Percentiles rank a stretch among this genome's conserved stretches.
Conservation (phyloP, 352 stramenopile species). For the Saprolegnia diclina region DNA sequence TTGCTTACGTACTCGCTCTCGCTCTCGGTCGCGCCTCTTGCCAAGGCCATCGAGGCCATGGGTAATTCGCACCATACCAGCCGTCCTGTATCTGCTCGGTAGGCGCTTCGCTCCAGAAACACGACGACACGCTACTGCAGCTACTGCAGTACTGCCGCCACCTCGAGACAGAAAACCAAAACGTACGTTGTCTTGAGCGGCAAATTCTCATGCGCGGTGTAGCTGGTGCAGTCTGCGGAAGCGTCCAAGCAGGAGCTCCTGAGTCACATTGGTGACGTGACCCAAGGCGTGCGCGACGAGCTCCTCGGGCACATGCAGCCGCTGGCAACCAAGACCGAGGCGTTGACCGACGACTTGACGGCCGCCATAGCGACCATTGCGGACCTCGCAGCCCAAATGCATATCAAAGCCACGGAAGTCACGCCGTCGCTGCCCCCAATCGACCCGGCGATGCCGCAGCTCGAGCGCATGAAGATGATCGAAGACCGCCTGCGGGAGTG, state of each 20-base stretch:
- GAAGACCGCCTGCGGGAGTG: neutral
- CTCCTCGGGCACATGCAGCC: constrained; percentile 23
- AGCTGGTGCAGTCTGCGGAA: neutral
- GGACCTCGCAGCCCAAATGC: neutral
- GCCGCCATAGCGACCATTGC: neutral
- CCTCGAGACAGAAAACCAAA: neutral
- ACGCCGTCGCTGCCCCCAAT: neutral
- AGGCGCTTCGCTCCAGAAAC: constrained; percentile 18
- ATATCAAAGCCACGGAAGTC: neutral
- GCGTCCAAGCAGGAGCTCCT: constrained; percentile 3
- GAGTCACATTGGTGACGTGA: neutral
- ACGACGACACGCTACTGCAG: constrained; percentile 18
- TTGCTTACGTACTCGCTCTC: constrained; percentile 66
- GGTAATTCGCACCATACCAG: constrained; percentile 36
- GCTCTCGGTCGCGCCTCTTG: constrained; percentile 70
- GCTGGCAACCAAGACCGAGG: constrained; percentile 5
- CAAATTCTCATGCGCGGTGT: neutral
- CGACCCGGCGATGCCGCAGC: neutral
- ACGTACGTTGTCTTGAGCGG: neutral
- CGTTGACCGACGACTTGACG: neutral
- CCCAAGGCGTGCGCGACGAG: constrained; percentile 13
- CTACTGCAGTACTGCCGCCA: neutral
- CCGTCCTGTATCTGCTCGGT: neutral
- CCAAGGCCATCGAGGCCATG: constrained; percentile 56
- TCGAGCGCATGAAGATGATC: neutral